Evolutionary conservation across 345 rosid genomes (phyloP).

Genomic region (Ceriops tagal): DNA sequence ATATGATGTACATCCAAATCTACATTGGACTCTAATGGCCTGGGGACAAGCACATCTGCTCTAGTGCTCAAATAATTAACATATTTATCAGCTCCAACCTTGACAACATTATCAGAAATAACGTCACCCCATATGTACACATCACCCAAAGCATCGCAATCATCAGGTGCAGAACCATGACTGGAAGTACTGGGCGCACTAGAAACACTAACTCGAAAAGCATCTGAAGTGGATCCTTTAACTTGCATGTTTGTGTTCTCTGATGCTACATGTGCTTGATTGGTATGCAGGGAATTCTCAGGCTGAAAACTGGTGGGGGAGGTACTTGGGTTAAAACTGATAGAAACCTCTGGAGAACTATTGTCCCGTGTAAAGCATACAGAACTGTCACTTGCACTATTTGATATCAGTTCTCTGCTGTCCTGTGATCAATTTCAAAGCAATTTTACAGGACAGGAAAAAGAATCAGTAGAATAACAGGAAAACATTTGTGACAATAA

Average conservation of each 20-base stretch:
- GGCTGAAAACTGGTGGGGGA: conserved; percentile 54
- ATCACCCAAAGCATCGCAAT: conserved; percentile 93
- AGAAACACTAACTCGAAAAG: conserved; percentile 92
- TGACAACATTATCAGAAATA: conserved; percentile 58
- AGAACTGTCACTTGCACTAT: conserved; percentile 86
- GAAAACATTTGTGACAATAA: background rate
- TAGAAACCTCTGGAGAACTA: conserved; percentile 60
- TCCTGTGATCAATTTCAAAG: conserved; percentile 56
- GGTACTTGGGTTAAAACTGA: conserved; percentile 40
- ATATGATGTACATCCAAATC: conserved; percentile 86
- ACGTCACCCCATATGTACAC: conserved; percentile 97
- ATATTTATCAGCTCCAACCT: conserved; percentile 58
- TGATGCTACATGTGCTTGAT: conserved; percentile 83
- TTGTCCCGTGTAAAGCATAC: conserved; percentile 60
- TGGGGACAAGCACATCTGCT: conserved; percentile 72
- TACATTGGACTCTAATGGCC: conserved; percentile 75
- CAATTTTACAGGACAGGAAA: conserved; percentile 10
- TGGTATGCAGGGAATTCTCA: conserved; percentile 61
- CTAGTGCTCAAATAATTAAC: conserved; percentile 50
- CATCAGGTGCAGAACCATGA: conserved; percentile 96
- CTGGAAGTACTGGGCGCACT: conserved; percentile 96
- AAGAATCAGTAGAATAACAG: background rate
- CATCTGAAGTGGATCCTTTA: conserved; percentile 81
- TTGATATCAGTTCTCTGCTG: conserved; percentile 73
- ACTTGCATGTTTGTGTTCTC: conserved; percentile 79